phyloP scores from a whole-genome alignment of 495 filamentous ascomycete species.

The Penicillium coffeae region DNA sequence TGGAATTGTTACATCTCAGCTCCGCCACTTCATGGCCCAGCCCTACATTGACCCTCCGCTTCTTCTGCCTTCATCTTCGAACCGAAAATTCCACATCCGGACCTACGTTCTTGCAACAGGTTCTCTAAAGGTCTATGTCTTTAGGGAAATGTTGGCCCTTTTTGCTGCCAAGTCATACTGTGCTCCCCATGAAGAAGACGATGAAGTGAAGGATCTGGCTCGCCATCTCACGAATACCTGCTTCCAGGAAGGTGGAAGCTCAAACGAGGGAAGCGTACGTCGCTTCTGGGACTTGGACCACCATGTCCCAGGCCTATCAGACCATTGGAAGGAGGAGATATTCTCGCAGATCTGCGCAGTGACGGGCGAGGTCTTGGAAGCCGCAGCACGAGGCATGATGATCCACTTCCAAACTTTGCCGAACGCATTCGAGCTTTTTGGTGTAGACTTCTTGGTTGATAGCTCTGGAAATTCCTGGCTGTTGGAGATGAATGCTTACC shows the following conservation, averaged over 20 bases:
- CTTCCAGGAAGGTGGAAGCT: conserved; percentile 61
- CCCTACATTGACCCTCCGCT: conserved; percentile 93
- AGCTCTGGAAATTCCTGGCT: conserved; percentile 59
- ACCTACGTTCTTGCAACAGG: conserved; percentile 83
- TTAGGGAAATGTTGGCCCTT: conserved; percentile 83
- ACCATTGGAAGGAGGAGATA: conserved; percentile 55
- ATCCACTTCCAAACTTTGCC: conserved; percentile 87
- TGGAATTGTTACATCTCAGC: conserved; percentile 77
- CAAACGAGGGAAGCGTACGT: conserved; percentile 57
- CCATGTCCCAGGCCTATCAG: conserved; percentile 29
- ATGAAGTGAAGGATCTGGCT: conserved; percentile 52
- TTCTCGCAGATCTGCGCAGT: conserved; percentile 68
- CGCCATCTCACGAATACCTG: conserved; percentile 92
- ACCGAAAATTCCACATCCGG: conserved; percentile 90
- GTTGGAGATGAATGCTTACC: conserved; percentile 94
- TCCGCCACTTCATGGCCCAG: conserved; percentile 93
- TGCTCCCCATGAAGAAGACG: conserved; percentile 39
- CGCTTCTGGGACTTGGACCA: conserved; percentile 66
- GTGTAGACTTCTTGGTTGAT: conserved; percentile 86
- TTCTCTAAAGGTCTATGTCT: conserved; percentile 77
- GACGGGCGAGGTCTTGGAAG: conserved; percentile 76
- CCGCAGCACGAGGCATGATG: conserved; percentile 74
- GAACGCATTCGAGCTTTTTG: conserved; percentile 89
- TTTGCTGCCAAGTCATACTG: conserved; percentile 73
- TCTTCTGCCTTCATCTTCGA: conserved; percentile 58